These are phyloP conservation scores for Lolium multiflorum DNA, from an alignment of 176 grass and related monocot species.

Conservation along the genomic window DNA sequence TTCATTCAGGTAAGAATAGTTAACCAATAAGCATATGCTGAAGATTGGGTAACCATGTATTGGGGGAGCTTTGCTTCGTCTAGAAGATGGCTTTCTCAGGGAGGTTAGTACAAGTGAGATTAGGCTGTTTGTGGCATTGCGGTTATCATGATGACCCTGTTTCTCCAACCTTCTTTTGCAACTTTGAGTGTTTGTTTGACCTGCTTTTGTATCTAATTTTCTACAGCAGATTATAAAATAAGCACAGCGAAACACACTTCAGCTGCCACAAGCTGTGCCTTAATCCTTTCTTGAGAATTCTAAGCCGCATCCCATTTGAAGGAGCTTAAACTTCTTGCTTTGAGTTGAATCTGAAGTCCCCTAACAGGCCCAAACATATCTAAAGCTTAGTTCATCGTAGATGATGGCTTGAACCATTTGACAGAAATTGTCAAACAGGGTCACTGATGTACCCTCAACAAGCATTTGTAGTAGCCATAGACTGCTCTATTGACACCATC, in stretches of 20 bases:
- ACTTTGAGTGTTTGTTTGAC: neutral
- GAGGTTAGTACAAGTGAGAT: neutral
- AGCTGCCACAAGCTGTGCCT: neutral
- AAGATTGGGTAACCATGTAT: neutral
- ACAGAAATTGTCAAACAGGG: neutral
- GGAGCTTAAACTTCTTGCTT: neutral
- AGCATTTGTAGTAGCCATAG: neutral
- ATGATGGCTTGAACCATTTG: neutral
- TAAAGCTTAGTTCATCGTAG: neutral
- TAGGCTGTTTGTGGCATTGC: neutral
- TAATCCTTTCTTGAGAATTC: neutral
- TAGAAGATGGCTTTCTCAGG: neutral
- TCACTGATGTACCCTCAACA: neutral
- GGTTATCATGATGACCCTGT: neutral
- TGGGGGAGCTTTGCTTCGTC: neutral
- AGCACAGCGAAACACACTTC: neutral
- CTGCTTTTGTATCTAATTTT: neutral
- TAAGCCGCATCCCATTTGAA: neutral
- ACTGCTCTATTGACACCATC: neutral
- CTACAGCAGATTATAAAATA: neutral
- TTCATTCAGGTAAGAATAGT: neutral
- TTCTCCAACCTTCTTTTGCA: neutral
- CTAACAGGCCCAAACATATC: constrained; percentile 1
- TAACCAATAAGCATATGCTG: constrained; percentile 1
- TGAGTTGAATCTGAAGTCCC: neutral